Percentiles rank a stretch among this genome's conserved stretches.
Conservation (phyloP, 495 filamentous ascomycete species). For the Xylaria palmicola region DNA sequence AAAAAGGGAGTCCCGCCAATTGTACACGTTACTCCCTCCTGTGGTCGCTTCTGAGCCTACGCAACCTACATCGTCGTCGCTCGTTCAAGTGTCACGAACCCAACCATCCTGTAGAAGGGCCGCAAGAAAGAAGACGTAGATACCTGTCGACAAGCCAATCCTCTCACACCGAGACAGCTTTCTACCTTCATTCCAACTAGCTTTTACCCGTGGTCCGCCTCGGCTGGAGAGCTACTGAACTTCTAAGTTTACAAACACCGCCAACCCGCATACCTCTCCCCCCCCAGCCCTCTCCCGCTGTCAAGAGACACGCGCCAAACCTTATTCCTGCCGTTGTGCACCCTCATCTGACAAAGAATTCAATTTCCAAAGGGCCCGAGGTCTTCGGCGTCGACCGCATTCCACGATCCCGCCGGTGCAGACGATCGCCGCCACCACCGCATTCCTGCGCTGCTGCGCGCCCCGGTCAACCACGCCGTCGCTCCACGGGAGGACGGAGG, state of each 20-base stretch:
- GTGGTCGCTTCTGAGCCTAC: conserved; percentile 12
- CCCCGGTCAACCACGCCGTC: conserved; percentile 30
- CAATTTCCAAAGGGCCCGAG: conserved; percentile 18
- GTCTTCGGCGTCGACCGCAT: conserved; percentile 28
- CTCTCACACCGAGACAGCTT: conserved; percentile 16
- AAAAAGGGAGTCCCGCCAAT: conserved; percentile 29
- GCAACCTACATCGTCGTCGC: conserved; percentile 12
- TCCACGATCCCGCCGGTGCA: conserved; percentile 24
- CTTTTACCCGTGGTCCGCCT: conserved; percentile 4
- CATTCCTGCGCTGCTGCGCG: conserved; percentile 32
- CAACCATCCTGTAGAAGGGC: conserved; percentile 23
- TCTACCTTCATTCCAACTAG: conserved; percentile 25
- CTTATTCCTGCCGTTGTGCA: no score
- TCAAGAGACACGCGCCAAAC: conserved; percentile 4
- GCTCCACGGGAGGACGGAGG: conserved; percentile 42
- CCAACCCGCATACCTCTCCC: conserved; percentile 15
- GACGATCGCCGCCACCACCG: conserved; percentile 13
- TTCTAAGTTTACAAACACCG: conserved; percentile 32
- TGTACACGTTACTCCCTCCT: conserved; percentile 13
- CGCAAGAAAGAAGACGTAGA: conserved; percentile 23
- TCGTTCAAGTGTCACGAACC: conserved; percentile 14
- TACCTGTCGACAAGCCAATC: conserved; percentile 24
- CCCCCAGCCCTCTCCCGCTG: conserved; percentile 11
- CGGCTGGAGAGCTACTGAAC: conserved; percentile 23
- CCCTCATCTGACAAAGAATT: conserved; percentile 10